A percentile compares a stretch with the other conserved stretches of the same genome.
These are phyloP conservation scores for Cladobotryum protrusum DNA, from an alignment of 2,329 filamentous ascomycete genomes.

Conservation along the genomic window DNA sequence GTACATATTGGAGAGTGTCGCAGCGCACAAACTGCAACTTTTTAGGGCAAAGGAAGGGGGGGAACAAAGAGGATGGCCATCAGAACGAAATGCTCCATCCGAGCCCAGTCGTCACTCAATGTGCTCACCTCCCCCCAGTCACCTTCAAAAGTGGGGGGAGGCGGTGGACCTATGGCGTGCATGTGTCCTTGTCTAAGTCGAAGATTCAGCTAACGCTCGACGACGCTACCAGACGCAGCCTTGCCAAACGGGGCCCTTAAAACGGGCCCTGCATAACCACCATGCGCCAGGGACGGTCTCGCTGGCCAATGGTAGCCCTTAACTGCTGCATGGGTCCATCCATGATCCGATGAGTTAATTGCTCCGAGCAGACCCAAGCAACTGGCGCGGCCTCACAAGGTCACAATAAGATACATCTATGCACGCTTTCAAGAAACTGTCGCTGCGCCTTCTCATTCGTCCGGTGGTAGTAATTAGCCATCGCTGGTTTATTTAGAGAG, in stretches of 20 bases:
- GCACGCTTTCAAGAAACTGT: neutral
- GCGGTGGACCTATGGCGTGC: conserved; percentile 12
- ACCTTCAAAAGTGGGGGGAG: neutral
- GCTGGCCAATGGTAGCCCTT: conserved; percentile 1
- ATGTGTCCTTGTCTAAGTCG: conserved; percentile 2
- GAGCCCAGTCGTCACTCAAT: neutral
- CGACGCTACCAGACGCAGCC: conserved; percentile 12
- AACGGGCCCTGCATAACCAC: conserved; percentile 12
- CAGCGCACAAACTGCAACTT: conserved; percentile 4
- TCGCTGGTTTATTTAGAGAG: neutral
- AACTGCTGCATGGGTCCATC: neutral
- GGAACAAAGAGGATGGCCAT: neutral
- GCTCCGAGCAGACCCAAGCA: neutral
- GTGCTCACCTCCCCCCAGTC: conserved; percentile 6
- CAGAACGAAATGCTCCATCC: neutral
- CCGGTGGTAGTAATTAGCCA: neutral
- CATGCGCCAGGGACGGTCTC: conserved; percentile 6
- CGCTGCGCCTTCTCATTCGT: conserved; percentile 6
- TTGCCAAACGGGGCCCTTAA: conserved; percentile 11
- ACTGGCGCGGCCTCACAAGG: neutral
- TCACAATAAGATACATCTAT: no score
- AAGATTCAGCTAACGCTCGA: conserved; percentile 11
- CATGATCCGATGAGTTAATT: conserved; percentile 6
- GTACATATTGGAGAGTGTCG: conserved; percentile 1
- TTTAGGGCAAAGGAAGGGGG: neutral